Base-by-base conservation (phyloP, 73 alveolate species). In the Paramecium biaurelia region DNA sequence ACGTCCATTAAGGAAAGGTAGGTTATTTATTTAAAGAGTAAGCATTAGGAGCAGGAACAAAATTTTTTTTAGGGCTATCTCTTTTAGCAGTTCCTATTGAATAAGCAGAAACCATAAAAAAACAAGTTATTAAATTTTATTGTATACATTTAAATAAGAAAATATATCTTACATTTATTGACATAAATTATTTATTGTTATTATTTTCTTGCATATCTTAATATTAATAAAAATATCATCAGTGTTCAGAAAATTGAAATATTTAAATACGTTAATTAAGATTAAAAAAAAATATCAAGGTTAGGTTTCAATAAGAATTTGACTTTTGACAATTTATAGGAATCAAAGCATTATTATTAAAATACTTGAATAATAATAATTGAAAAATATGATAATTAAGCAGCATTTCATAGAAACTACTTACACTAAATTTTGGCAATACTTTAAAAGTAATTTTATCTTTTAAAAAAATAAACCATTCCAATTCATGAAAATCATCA, bases 21-120 rank as follows among this genome's bases (percentile, higher is more conserved):
- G 90, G 56, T 10, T 30, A 7, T 4, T 30, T 47, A 21, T 32
- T 20, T 9, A 32, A 11, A 7, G 28, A 41, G 76, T 41, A 42
- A 7, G 74, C 47, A 43, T 79, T 79, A 4, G 90, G 90, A 43
- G 76, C 76, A 23, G 90, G 90, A 24, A 32, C 90, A 14, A 38
- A 4, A 32, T 79, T 79, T 24, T 79, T 79, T 8, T 18, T 38
- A 6, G 74, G 74, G 24, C 34, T 41, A 24, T 47, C 70, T 79
- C 90, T 41, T 79, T 79, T 79, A 9, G 76, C 90, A 23, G 90
- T 79, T 43, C 90, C 90, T 43, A 79, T 79, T 1, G 90, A 79
- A 34, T 12, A 79, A 3, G 90, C 90, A 42, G 90, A 72, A 15
- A 72, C 86, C 86, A 72, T 72, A 20, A 53, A 15, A 49, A 49